Evolutionary conservation across 2,329 filamentous ascomycete species (phyloP), one percentile per base, ranked within the genome.

Genomic region (Pyrenophora graminea): DNA sequence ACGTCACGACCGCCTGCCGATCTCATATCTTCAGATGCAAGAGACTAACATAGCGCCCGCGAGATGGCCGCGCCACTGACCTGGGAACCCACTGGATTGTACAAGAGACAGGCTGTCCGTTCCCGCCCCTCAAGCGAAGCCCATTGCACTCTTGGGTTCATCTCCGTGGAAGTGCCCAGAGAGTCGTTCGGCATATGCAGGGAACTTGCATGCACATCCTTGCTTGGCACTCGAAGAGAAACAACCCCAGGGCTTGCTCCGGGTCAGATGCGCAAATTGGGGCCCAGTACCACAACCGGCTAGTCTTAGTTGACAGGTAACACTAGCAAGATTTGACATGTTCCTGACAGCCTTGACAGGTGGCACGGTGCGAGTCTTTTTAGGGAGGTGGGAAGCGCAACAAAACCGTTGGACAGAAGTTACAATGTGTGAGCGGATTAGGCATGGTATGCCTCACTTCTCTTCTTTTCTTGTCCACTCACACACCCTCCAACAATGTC

Each of bases 301-400:
- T 36, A 25, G 19, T n/a, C n/a, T 25, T 23, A n/a, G 15, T 27
- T 12, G 21, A 27, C 21, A 18, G 41, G 41, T 44, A 36, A 32
- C 33, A 44, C 32, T 7, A 27, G 40, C 25, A 37, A 37, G 47
- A 46, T 45, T 42, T 50, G 44, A 38, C 53, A 56, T 53, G 51
- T 42, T 40, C 48, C 46, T 63, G 60, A 63, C 61, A 63, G 54
- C 39, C 17, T 56, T 65, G 62, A 65, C 59, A 65, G 62, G 58
- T 64, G 48, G 32, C 43, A 62, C 43, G 32, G 61, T 65, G 47
- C 61, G 58, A 62, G 59, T 50, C 39, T 54, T 38, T 42, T 19
- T 25, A 9, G 6, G 30, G 23, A 18, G 36, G 30, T 40, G 27
- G 27, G 30, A n/a, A 18, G 36, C 33, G 43, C 42, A 43, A 31